Base-by-base conservation (phyloP, 768 basidiomycete species). In the Myochromella boudieri region DNA sequence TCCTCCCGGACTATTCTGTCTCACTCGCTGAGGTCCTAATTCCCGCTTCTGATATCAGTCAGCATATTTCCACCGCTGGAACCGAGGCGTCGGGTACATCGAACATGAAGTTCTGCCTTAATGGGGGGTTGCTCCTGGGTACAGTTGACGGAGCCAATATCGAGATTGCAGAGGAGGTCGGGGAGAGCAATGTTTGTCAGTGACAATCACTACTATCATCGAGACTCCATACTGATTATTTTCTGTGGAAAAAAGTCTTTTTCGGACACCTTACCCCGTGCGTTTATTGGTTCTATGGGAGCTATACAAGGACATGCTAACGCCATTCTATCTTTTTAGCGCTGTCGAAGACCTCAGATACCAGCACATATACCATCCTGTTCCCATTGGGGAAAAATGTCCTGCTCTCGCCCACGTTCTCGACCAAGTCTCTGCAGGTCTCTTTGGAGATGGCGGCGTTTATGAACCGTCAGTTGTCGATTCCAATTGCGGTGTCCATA, bases 1-100 rank as follows among this genome's bases (percentile, higher is more conserved):
- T 98, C 87, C 77, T 99, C 15, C 95, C 97, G 0, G 95, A 98
- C 64, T 99, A 99, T 69, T 87, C 85, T 1, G 91, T 89, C 29
- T 87, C 86, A 37, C 66, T 89, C 37, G 87, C 90, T 1, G 90
- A 92, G 61, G 70, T 94, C 18, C 74, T 94, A 55, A 89, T 93
- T 49, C 90, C 88, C n/a, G 90, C 95, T 10, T 87, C 88, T 22
- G 94, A 98, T 64, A 88, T 97, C 70, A 87, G 84, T 51, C 91
- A 97, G 62, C 95, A 98, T 66, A 97, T 99, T 66, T 94, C 91
- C 18, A 98, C 95, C 11, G 97, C 95, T 3, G 95, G 95, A 28
- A 97, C 95, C 2, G 94, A 97, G 62, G 86, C 87, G 9, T 83
- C 81, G 1, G 86, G 84, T 26, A 87, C 86, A 31, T 87, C 84